Base-by-base conservation (phyloP, 805 yeast species). In the Metschnikowia colocasiae region DNA sequence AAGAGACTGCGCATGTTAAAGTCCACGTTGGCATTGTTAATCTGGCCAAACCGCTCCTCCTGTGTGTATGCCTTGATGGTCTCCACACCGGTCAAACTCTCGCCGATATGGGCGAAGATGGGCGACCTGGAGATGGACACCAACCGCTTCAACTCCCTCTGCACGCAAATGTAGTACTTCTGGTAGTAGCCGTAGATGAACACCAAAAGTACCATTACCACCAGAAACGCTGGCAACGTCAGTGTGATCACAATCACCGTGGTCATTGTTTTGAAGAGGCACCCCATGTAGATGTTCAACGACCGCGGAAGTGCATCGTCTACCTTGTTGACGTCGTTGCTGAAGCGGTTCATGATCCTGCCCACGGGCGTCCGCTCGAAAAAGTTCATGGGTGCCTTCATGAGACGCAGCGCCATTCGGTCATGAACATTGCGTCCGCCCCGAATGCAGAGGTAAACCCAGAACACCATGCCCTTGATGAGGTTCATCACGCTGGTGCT, bases 1-100 rank as follows among this genome's bases (percentile, higher is more conserved):
- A 74, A 80, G 7, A 76, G 66, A 36, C 77, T 70, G 43, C 74
- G 66, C 52, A 75, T 67, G 54, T 74, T 73, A 51, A 68, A 68
- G 59, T 81, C 81, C 49, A 82, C 64, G 50, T 75, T 74, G 16
- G 73, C 67, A 29, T 66, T 62, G 60, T 83, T 84, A 48, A 79
- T 73, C 58, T 64, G 76, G 20, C 70, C 68, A 64, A 89, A 90
- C 48, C 95, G 72, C 4, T 70, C 74, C 23, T 65, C 65, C 53
- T 88, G 95, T n/a, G 75, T 70, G 59, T 77, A 91, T 0, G 96
- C 96, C 40, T 85, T 73, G 47, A 90, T 82, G 1, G 95, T 90
- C 40, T 81, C 80, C 19, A 84, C 79, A 10, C 97, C 97, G 27
- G 75, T 76, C 41, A 90, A 67, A 2, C 90, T 82, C 59, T 90